These are phyloP conservation scores for Basipetospora chlamydospora DNA, from an alignment of 2,329 filamentous ascomycete genomes.

Conservation along the genomic window DNA sequence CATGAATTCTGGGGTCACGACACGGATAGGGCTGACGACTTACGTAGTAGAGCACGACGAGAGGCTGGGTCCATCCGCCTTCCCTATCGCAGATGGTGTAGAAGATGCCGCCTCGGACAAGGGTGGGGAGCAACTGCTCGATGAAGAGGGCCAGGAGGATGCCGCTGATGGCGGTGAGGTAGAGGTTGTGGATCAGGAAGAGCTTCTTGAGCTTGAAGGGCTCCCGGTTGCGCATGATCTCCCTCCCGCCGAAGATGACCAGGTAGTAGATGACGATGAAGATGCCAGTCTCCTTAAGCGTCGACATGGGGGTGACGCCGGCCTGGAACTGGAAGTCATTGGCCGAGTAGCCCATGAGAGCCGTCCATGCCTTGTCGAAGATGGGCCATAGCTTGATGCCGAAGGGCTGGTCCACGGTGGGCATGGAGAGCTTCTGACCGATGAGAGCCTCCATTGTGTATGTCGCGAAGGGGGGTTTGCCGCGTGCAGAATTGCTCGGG, in stretches of 20 bases:
- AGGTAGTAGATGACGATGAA: conserved; percentile 83
- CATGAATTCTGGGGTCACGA: background rate
- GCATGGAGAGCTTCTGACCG: conserved; percentile 35
- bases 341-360: conserved; percentile 64
- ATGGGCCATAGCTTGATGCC: conserved; percentile 86
- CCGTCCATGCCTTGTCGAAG: conserved; percentile 76
- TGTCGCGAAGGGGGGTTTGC: no score
- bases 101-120: conserved; percentile 73
- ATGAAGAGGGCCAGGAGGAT: conserved; percentile 71
- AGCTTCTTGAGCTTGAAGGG: conserved; percentile 73
- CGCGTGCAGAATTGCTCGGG: no score
- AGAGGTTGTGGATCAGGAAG: conserved; percentile 95
- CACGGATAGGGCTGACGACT: background rate
- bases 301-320: conserved; percentile 79
- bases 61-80: conserved; percentile 85
- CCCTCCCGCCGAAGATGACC: conserved; percentile 83
- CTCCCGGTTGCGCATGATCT: conserved; percentile 77
- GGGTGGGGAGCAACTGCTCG: conserved; percentile 77
- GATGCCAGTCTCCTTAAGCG: conserved; percentile 65
- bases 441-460: conserved; percentile 5
- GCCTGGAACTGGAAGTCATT: conserved; percentile 74
- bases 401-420: conserved; percentile 82
- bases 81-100: conserved; percentile 67
- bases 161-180: conserved; percentile 74
- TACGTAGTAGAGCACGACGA: conserved; percentile 96